Percentiles rank a stretch among this genome's conserved stretches.
Conservation (phyloP, 176 grass and related monocot species). For the Paspalum vaginatum region DNA sequence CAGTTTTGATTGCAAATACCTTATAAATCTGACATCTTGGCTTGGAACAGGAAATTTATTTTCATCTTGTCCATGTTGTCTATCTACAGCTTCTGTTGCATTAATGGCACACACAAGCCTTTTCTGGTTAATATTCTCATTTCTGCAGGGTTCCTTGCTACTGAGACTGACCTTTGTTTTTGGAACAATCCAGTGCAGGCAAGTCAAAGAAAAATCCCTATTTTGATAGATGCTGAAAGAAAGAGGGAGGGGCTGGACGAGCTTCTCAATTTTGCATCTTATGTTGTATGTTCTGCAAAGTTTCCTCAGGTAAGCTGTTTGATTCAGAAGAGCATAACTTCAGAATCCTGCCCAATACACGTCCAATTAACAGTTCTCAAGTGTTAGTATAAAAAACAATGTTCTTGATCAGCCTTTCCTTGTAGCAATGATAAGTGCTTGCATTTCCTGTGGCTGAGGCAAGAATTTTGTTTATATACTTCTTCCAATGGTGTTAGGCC, state of each 20-base stretch:
- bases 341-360: background rate
- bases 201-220: slow-evolving; percentile 86
- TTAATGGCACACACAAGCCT: background rate
- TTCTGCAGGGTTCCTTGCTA: background rate
- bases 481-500: background rate
- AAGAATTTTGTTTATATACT: background rate
- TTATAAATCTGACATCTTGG: background rate
- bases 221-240: slow-evolving; percentile 85
- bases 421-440: background rate
- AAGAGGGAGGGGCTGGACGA: slow-evolving; percentile 89
- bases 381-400: background rate
- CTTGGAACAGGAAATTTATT: background rate
- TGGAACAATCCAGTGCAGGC: slow-evolving; percentile 86
- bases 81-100: background rate
- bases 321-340: background rate
- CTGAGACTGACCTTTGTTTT: slow-evolving; percentile 50
- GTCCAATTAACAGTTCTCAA: background rate
- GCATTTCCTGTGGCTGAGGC: background rate
- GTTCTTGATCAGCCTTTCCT: background rate
- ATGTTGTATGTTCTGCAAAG: slow-evolving; percentile 89
- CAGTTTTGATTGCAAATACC: background rate
- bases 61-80: background rate
- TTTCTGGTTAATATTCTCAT: background rate
- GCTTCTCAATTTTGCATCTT: slow-evolving; percentile 80
- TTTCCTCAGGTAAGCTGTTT: slow-evolving; percentile 66